Base-by-base conservation (phyloP, 371 early-diverging fungal genomes). In the Mucor indicus region DNA sequence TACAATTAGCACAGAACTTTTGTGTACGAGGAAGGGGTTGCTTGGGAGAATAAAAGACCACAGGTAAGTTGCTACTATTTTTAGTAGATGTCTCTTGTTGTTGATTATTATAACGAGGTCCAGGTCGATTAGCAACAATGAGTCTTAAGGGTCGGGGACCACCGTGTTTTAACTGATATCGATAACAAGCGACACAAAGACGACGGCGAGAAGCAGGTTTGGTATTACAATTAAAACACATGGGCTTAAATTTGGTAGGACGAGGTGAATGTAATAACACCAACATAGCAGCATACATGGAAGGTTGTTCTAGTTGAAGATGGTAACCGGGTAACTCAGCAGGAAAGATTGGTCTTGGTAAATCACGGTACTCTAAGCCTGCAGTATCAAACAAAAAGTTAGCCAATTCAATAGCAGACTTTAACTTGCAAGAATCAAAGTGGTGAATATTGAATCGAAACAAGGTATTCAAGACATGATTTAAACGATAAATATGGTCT, bases 401-500 rank as follows among this genome's bases (percentile, higher is more conserved):
- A 25, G 69, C 48, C 3, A 75, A 40, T 21, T 62, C 54, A 24
- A 75, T 53, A 0, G 64, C 59, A 1, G 53, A 17, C 5, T 43
- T 48, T 16, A 74, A 29, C 19, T 62, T 56, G 23, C 24, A 29
- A 19, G 57, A 33, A 45, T 70, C 69, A 43, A 75, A 57, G 3
- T 50, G 22, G 31, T 62, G 60, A 12, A 75, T 24, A 19, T 70
- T 63, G 48, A 75, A 75, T 6, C 75, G 68, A 22, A 75, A 75
- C 3, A 75, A 43, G 1, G 68, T 65, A 25, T 75, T 75, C 27
- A 75, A 42, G 11, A 70, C 67, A 48, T 70, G 57, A 37, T 75
- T 75, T 9, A 75, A 46, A n/a, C 75, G 58, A 21, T 68, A 75
- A 19, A 75, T 65, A 33, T 70, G 71, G 30, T 75, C 75, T 39